Conservation (phyloP, 139 green algal genomes). For the Volvox africanus region DNA sequence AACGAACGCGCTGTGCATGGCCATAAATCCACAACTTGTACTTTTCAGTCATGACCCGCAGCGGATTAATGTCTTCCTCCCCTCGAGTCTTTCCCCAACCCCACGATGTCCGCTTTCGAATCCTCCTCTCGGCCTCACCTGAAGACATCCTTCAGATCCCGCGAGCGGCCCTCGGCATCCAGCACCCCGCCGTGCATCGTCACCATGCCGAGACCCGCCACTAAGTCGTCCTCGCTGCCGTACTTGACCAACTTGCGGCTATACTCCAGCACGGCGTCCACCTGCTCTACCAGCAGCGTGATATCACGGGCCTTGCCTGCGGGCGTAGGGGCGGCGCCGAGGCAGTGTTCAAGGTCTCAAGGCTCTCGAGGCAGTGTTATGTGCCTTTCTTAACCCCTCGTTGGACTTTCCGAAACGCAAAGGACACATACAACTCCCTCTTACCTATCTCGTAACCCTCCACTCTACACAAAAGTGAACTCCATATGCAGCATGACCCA, state of each 20-base stretch:
- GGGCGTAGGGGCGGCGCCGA: too few species aligned
- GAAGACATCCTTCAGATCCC: slow-evolving; percentile 55
- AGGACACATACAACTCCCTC: too few species aligned
- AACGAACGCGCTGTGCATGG: too few species aligned
- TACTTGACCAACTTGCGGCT: slow-evolving; percentile 63
- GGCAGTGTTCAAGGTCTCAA: too few species aligned
- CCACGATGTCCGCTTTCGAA: neutral
- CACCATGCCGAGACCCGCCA: slow-evolving; percentile 69
- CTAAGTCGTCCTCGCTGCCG: slow-evolving; percentile 70
- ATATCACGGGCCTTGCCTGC: slow-evolving; percentile 52
- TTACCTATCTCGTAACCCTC: too few species aligned
- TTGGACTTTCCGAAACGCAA: too few species aligned
- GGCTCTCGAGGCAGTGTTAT: too few species aligned
- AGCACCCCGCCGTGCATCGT: slow-evolving; percentile 69
- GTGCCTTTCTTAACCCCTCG: too few species aligned
- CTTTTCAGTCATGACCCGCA: too few species aligned
- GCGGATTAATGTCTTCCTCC: too few species aligned
- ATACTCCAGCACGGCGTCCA: slow-evolving; percentile 72
- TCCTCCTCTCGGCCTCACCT: slow-evolving; percentile 37
- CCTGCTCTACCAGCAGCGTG: slow-evolving; percentile 21
- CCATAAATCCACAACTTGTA: neutral
- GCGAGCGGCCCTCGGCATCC: slow-evolving; percentile 57
- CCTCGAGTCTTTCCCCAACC: neutral
- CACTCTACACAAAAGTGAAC: too few species aligned
- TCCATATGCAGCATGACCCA: slow-evolving; percentile 12